A percentile compares a stretch with the other conserved stretches of the same genome.
phyloP scores from a whole-genome alignment of 192 early-diverging fungal genomes.

The Dissophora ornata region DNA sequence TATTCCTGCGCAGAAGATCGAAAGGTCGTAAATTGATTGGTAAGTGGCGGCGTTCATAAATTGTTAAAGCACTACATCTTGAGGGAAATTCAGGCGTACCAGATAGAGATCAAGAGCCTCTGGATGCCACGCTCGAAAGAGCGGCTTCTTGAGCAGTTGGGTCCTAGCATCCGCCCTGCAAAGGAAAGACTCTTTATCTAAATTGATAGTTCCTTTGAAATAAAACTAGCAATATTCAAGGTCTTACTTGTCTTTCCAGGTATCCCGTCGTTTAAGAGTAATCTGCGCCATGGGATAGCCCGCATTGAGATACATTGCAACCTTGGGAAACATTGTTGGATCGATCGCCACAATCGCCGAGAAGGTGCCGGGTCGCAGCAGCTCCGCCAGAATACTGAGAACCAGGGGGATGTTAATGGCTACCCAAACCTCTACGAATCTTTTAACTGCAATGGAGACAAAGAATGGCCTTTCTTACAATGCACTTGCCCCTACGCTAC shows the following conservation, averaged over 20 bases:
- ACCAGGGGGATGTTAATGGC: too few relatives aligned
- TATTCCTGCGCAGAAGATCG: slow-evolving; percentile 41
- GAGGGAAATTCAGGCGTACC: slow-evolving; percentile 41
- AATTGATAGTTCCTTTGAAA: neutral
- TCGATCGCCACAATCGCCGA: slow-evolving; percentile 53
- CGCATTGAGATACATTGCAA: slow-evolving; percentile 11
- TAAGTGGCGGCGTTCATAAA: neutral
- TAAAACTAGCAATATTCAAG: neutral
- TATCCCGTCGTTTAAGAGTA: slow-evolving; percentile 59
- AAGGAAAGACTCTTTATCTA: too few relatives aligned
- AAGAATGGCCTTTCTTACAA: slow-evolving; percentile 21
- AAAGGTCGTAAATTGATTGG: neutral
- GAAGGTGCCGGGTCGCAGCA: slow-evolving; percentile 36
- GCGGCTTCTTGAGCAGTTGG: slow-evolving; percentile 30
- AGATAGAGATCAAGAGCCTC: slow-evolving; percentile 65
- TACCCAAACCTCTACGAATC: too few relatives aligned
- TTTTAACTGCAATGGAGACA: neutral
- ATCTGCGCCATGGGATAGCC: slow-evolving; percentile 16
- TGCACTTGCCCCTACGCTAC: slow-evolving; percentile 43
- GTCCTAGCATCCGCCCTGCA: slow-evolving; percentile 40
- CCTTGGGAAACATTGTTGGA: slow-evolving; percentile 45
- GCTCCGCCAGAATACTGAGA: slow-evolving; percentile 41
- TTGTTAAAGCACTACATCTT: neutral
- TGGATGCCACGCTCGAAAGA: slow-evolving; percentile 59
- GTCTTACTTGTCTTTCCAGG: slow-evolving; percentile 57